A percentile compares a stretch with the other conserved stretches of the same genome.
Evolutionary conservation across 139 green algal species (phyloP).

Genomic region (Chlorella sp.): DNA sequence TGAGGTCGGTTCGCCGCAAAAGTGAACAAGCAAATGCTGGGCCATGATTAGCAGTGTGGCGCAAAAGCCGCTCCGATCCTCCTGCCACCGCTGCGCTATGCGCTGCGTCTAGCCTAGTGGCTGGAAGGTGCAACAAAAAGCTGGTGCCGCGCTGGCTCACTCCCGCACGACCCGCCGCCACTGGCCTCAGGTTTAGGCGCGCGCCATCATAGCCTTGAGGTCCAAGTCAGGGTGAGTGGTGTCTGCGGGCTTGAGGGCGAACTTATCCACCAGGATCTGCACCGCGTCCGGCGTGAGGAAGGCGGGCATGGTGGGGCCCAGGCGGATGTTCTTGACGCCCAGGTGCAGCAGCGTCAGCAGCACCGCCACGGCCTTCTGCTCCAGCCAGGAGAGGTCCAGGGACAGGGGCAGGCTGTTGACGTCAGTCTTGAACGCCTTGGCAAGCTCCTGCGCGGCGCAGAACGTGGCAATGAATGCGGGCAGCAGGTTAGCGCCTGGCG

Average conservation of each 20-base stretch:
- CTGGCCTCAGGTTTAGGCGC: too few species aligned
- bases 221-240: slow-evolving; percentile 44
- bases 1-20: too few species aligned
- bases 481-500: too few species aligned
- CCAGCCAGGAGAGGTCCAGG: slow-evolving; percentile 58
- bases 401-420: slow-evolving; percentile 69
- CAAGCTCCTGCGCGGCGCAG: slow-evolving; percentile 45
- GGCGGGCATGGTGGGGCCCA: slow-evolving; percentile 61
- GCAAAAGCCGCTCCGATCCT: too few species aligned
- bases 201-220: slow-evolving; percentile 56
- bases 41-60: too few species aligned
- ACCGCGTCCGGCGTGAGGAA: slow-evolving; percentile 69
- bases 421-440: slow-evolving; percentile 58
- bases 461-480: too few species aligned
- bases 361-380: slow-evolving; percentile 64
- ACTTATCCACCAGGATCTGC: slow-evolving; percentile 51
- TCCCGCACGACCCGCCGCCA: too few species aligned
- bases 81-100: too few species aligned
- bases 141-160: too few species aligned
- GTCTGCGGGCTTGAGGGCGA: slow-evolving; percentile 51
- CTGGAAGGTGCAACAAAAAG: too few species aligned
- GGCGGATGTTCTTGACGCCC: slow-evolving; percentile 63
- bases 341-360: slow-evolving; percentile 70
- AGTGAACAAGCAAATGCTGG: too few species aligned
- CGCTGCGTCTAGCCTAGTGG: too few species aligned